These are phyloP conservation scores for Xylaria sp. DNA, from an alignment of 2,329 filamentous ascomycete species.

Conservation along the genomic window DNA sequence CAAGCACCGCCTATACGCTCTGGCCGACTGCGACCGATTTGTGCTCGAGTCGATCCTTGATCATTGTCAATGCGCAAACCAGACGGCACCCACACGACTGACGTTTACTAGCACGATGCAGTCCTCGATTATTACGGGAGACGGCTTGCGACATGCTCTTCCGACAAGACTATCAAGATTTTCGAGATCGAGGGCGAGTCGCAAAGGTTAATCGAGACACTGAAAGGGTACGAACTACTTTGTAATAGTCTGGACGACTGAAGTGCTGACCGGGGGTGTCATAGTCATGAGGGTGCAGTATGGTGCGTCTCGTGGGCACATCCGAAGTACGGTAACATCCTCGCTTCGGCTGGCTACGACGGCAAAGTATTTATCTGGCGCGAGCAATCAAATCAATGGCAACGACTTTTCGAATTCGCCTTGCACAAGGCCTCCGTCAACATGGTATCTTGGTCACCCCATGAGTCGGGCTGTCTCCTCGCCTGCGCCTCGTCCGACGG, in stretches of 20 bases:
- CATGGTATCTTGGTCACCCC: conserved; percentile 96
- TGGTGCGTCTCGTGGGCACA: conserved; percentile 99
- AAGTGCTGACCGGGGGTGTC: conserved; percentile 38
- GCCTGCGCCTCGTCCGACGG: conserved; percentile 95
- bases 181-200: conserved; percentile 96
- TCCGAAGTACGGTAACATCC: conserved; percentile 97
- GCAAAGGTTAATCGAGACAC: conserved; percentile 88
- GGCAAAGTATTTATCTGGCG: conserved; percentile 99
- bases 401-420: conserved; percentile 90
- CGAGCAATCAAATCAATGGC: conserved; percentile 81
- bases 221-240: conserved; percentile 79
- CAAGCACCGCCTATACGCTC: not conserved
- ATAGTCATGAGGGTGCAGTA: conserved; percentile 93
- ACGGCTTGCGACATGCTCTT: conserved; percentile 94
- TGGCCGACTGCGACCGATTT: conserved; percentile 8
- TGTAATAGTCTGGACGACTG: conserved; percentile 6
- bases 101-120: conserved; percentile 80
- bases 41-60: not conserved
- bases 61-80: conserved; percentile 27
- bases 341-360: conserved; percentile 95
- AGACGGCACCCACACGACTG: conserved; percentile 31
- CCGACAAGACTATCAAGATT: conserved; percentile 98
- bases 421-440: conserved; percentile 97
- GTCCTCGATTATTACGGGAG: conserved; percentile 98
- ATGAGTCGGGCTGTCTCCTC: conserved; percentile 92